Evolutionary conservation across 176 grass and related monocot genomes (phyloP), one percentile per base, ranked within the genome.

Genomic region (Paspalum vaginatum): DNA sequence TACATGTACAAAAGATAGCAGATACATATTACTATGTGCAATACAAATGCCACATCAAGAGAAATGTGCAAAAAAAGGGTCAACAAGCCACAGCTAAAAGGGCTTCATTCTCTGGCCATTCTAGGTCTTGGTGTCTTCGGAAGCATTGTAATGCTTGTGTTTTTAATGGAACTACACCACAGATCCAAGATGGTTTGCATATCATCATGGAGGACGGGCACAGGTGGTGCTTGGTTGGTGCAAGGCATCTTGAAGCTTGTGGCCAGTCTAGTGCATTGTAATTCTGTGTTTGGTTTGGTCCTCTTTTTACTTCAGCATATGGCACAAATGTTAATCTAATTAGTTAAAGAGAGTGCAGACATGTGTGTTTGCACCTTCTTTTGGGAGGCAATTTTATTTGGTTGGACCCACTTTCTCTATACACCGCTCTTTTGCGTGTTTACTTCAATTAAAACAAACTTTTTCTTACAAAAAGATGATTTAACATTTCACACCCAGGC

Each of bases 31-130:
- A 58, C 42, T 83, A 17, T 83, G 51, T 52, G 14, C 25, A 69
- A 46, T 68, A 80, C 40, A 81, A 67, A 27, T 75, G 77, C 8
- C 16, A 59, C 71, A 22, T 68, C 70, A 81, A 46, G 68, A 49
- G 1, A 18, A 39, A 11, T 40, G 68, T 54, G 50, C 18, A 9
- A 11, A 9, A 59, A 24, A 26, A 60, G 11, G 57, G 22, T 60
- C 57, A 25, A 26, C 57, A 60, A 13, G 57, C 13, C 53, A 56
- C 18, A 56, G 20, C 4, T n/a, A 20, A 56, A 56, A 56, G 53
- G 20, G 6, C 53, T 56, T 56, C 53, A 56, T 56, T 55, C 18
- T 21, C 2, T 56, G 53, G 21, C 13, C 2, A 56, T 21, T 56
- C 17, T 54, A 54, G 52, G 53, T 18, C 39, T 66, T 66, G 17